These are phyloP conservation scores for Silybum marianum DNA, from an alignment of 129 eudicot genomes.

Conservation along the genomic window DNA sequence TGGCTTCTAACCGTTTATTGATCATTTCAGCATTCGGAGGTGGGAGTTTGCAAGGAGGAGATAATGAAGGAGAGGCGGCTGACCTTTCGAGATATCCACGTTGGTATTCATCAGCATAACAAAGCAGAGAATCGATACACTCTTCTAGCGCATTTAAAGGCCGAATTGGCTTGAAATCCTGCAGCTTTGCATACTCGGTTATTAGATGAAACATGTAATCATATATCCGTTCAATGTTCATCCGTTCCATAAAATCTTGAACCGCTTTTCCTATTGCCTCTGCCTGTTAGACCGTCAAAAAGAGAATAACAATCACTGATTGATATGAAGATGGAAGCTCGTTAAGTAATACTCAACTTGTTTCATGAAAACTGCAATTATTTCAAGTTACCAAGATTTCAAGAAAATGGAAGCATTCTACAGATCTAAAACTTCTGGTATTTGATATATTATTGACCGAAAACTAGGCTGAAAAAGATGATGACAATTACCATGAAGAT, in stretches of 20 bases:
- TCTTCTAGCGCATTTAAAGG: constrained; percentile 59
- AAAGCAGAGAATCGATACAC: constrained; percentile 61
- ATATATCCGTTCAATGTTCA: constrained; percentile 61
- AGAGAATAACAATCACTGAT: background rate
- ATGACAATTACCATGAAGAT: background rate
- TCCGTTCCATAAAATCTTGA: constrained; percentile 61
- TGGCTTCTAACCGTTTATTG: constrained; percentile 34
- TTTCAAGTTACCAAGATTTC: background rate
- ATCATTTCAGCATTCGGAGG: constrained; percentile 29
- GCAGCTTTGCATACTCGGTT: constrained; percentile 59
- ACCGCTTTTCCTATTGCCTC: constrained; percentile 64
- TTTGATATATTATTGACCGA: background rate
- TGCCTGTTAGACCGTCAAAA: constrained; percentile 45
- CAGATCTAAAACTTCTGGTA: background rate
- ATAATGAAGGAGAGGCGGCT: constrained; percentile 44
- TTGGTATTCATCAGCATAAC: constrained; percentile 66
- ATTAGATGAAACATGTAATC: constrained; percentile 81
- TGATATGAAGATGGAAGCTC: background rate
- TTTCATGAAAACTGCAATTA: background rate
- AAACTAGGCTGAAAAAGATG: background rate
- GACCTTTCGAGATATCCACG: constrained; percentile 53
- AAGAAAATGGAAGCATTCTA: background rate
- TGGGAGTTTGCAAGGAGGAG: constrained; percentile 63
- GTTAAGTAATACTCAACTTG: background rate
- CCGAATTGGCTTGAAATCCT: constrained; percentile 52